Conservation (phyloP, 2,329 filamentous ascomycete species). For the Neocatenulostroma microsporum region DNA sequence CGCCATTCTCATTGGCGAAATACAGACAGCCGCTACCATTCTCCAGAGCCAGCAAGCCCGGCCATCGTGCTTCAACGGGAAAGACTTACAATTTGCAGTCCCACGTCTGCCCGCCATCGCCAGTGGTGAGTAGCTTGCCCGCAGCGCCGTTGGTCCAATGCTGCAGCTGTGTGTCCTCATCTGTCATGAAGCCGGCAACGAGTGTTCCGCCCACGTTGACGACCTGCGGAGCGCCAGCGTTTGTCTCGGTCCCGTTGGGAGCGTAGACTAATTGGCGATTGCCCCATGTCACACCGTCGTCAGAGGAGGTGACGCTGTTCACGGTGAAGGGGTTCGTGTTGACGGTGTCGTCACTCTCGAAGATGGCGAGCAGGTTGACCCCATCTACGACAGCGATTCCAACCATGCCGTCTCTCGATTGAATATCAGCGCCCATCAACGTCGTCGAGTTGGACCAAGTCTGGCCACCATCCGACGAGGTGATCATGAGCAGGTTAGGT, state of each 20-base stretch:
- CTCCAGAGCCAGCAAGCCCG: conserved; percentile 22
- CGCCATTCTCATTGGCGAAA: conserved; percentile 21
- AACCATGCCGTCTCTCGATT: conserved; percentile 40
- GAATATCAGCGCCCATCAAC: conserved; percentile 31
- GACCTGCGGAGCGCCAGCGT: conserved; percentile 38
- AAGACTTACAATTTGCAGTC: conserved; percentile 26
- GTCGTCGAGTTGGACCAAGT: conserved; percentile 31
- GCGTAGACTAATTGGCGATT: conserved; percentile 33
- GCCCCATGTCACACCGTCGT: conserved; percentile 39
- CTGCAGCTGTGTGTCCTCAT: conserved; percentile 31
- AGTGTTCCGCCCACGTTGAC: conserved; percentile 37
- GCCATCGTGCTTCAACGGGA: conserved; percentile 22
- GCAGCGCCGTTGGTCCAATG: conserved; percentile 15
- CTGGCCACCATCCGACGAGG: conserved; percentile 33
- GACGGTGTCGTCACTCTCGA: conserved; percentile 39
- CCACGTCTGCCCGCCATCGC: conserved; percentile 25
- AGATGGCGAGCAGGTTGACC: conserved; percentile 35
- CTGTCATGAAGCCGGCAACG: conserved; percentile 40
- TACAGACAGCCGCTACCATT: conserved; percentile 24
- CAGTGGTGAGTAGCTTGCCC: conserved; percentile 23
- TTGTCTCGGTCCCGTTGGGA: conserved; percentile 23
- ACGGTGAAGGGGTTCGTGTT: conserved; percentile 29
- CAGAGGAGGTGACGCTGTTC: conserved; percentile 31
- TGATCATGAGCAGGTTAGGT: conserved; percentile 37
- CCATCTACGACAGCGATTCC: conserved; percentile 31